Evolutionary conservation across 1,139 yeast genomes (phyloP).

Genomic region (Barnettozyma hawaiiensis): DNA sequence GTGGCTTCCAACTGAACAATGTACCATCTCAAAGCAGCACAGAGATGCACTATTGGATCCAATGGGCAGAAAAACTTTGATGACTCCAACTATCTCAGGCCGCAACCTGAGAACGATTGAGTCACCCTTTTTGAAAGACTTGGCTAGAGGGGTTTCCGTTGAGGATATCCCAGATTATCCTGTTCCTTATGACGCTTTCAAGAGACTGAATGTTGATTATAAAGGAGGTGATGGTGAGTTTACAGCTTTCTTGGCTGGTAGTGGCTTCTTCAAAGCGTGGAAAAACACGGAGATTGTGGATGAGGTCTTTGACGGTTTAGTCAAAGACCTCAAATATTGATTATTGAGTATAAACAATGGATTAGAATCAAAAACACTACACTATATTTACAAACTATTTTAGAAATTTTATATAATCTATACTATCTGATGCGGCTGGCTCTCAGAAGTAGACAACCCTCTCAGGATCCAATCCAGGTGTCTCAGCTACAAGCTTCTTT

Average conservation of each 20-base stretch:
- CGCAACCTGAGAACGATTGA: constrained; percentile 22
- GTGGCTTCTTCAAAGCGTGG: constrained; percentile 5
- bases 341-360: too few species aligned
- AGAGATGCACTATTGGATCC: constrained; percentile 10
- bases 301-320: constrained; percentile 4
- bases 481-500: constrained; percentile 30
- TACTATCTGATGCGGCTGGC: too few species aligned
- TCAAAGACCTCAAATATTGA: not conserved
- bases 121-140: constrained; percentile 14
- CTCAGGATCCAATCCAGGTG: constrained; percentile 13
- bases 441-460: constrained; percentile 22
- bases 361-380: too few species aligned
- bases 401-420: too few species aligned
- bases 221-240: constrained; percentile 5
- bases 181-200: constrained; percentile 21
- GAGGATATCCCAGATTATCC: constrained; percentile 22
- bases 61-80: constrained; percentile 12
- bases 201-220: constrained; percentile 11
- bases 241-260: constrained; percentile 8
- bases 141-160: not conserved
- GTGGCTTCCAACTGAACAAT: constrained; percentile 32
- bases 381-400: too few species aligned
- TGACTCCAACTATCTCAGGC: constrained; percentile 23
- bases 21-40: constrained; percentile 17
- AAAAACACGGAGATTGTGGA: constrained; percentile 1